Evolutionary conservation across 2,329 filamentous ascomycete species (phyloP), one percentile per base, ranked within the genome.

Genomic region (Xylariaceae sp.): DNA sequence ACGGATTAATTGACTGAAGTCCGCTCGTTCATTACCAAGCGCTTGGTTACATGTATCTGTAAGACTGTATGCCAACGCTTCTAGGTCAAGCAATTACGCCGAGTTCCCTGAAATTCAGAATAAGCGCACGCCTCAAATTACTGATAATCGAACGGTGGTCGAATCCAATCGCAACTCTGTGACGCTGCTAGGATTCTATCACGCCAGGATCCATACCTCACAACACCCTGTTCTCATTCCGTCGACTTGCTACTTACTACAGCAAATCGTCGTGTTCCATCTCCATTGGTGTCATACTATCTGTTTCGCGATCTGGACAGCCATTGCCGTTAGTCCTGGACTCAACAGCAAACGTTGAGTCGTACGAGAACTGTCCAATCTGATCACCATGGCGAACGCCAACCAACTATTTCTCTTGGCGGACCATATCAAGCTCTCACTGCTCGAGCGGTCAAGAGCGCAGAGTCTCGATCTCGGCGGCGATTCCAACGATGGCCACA

Each of bases 341-440:
- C 35, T 47, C 18, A 17, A 41, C 45, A 42, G 22, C 39, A 38
- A 51, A 35, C 45, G 30, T 12, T 42, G 43, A 39, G 42, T 53
- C 48, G 44, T 41, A 42, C 18, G 31, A 38, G 45, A 39, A 39
- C 53, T 45, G 36, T 2, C 30, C 19, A 32, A 39, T 22, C 40
- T 32, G 42, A 35, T 32, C 57, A 65, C 53, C 63, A 81, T 81
- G 78, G 72, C 77, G 55, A 84, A 78, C 59, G 71, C 80, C 36
- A 84, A 83, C 64, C 91, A 96, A 70, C 85, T 97, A 59, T 90
- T 91, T 68, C 86, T 97, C 47, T 83, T 97, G 50, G 90, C 91
- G 63, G 94, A 99, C 73, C 92, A 97, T 71, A 89, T 97, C 77
- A 96, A 97, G 72, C 82, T 97, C 54, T 96, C 91, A 12, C 80